Evolutionary conservation across 352 stramenopile species (phyloP), one percentile per base, ranked within the genome.

Genomic region (Phytophthora melonis): DNA sequence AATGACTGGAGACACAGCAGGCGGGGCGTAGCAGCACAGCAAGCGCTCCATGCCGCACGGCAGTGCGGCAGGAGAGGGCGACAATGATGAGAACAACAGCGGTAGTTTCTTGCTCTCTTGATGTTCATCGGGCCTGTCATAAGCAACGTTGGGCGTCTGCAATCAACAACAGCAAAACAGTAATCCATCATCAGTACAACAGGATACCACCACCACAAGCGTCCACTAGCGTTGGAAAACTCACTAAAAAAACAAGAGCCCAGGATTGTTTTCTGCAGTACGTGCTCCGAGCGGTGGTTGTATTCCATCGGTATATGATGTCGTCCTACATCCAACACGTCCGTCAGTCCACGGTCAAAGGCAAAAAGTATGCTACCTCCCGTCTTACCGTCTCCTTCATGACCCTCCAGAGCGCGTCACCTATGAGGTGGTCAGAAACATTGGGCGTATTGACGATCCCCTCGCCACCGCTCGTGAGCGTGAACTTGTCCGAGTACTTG

Each of bases 401-500:
- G 25, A 99, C 93, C 69, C 94, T 87, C 84, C 93, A 99, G 66
- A 98, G 97, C 43, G 94, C 96, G 5, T 95, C 97, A 9, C 97
- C 97, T 45, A 99, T 98, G 39, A 98, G 82, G 74, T 98, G 95
- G 16, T 95, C 97, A 6, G 96, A 94, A 9, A 97, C 85, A 67
- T 99, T 95, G 13, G 97, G 93, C 50, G 94, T 98, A 63, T 99
- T 97, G 19, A 97, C 83, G 41, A 99, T 93, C 23, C 92, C 89
- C 50, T 97, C 83, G 9, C 88, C 87, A 14, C 86, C 90, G 73
- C 91, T 93, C 54, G 88, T 92, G 55, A 97, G 87, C 41, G 84
- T 97, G 62, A 94, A 83, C 63, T 96, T 97, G 75, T 99, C 93
- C 39, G 93, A 98, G 83, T 98, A 98, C 74, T 99, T 99, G 63